Evolutionary conservation across 2,329 filamentous ascomycete genomes (phyloP), one percentile per base, ranked within the genome.

Genomic region (Torrubiellomyces zombiae): DNA sequence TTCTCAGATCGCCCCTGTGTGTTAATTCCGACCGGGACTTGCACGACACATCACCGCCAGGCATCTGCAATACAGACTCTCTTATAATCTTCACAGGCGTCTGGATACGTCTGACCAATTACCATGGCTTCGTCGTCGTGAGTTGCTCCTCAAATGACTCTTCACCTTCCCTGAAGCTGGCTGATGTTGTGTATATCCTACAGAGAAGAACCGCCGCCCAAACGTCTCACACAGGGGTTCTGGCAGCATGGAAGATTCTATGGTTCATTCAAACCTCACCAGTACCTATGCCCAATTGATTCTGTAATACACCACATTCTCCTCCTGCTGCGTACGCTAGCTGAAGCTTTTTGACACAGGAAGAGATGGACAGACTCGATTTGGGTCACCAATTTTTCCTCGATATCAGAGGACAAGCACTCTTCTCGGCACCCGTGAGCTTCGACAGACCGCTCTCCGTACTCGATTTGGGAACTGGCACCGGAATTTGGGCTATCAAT

Each of bases 401-500:
- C 10, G 64, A 77, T 12, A 69, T 69, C 24, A 69, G 75, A 33
- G 56, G 62, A 18, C 47, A 59, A 3, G 38, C 37, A 16, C 34
- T 43, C 3, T 47, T 28, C 28, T 34, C 27, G 15, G 11, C 22
- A 15, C 21, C 26, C 5, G 28, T 31, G 28, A 33, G 20, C 16
- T 33, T 38, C 14, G 27, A 23, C 26, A 20, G 30, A 31, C 12
- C 31, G 27, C 23, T 27, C 21, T 4, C 43, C 42, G 59, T 76
- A 23, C 44, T 77, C 20, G 72, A 77, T 40, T 44, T 93, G 27
- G 86, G 83, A 20, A 85, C 77, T 34, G 86, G 85, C 12, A 92
- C 82, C 1, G 83, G 82, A 19, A 86, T 92, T 32, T 95, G 86
- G 86, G 70, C 77, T 20, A 79, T 91, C 38, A 77, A 86, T 37